Evolutionary conservation across 306 rosid species (phyloP).

Genomic region (Quillaja saponaria): DNA sequence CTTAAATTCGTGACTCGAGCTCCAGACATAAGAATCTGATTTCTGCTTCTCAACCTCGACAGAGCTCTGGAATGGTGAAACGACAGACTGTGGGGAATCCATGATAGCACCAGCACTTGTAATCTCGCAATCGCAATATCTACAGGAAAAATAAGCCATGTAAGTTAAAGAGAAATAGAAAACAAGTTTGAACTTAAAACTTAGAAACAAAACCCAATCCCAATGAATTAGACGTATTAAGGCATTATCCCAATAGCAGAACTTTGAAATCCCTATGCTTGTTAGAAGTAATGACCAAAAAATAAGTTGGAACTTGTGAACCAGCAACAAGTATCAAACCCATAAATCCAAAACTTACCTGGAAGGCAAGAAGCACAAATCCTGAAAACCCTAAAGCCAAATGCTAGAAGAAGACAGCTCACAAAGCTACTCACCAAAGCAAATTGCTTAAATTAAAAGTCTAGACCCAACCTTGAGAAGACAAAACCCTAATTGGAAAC

Average conservation of each 20-base stretch:
- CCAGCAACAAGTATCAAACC: not conserved
- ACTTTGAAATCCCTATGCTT: not conserved
- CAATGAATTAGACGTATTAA: not conserved
- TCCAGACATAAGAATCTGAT: constrained; percentile 19
- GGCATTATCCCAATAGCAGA: not conserved
- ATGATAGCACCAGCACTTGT: constrained; percentile 36
- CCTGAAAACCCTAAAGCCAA: constrained; percentile 5
- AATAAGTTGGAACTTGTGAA: too few species aligned
- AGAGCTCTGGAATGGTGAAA: constrained; percentile 67
- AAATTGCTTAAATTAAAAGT: not conserved
- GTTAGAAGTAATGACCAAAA: too few species aligned
- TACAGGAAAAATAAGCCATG: constrained; percentile 27
- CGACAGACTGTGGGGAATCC: constrained; percentile 95
- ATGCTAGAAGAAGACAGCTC: constrained; percentile 5
- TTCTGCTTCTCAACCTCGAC: constrained; percentile 50
- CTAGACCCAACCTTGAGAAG: not conserved
- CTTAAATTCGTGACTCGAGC: constrained; percentile 40
- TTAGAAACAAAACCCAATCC: constrained; percentile 20
- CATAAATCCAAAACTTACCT: not conserved
- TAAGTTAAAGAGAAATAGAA: constrained; percentile 12
- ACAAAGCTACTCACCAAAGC: not conserved
- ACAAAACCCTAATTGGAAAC: constrained; percentile 26
- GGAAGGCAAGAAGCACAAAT: not conserved
- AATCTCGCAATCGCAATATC: constrained; percentile 43
- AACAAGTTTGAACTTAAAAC: constrained; percentile 4